Evolutionary conservation across 495 filamentous ascomycete genomes (phyloP).

Genomic region (Astrocystis sublimbata): DNA sequence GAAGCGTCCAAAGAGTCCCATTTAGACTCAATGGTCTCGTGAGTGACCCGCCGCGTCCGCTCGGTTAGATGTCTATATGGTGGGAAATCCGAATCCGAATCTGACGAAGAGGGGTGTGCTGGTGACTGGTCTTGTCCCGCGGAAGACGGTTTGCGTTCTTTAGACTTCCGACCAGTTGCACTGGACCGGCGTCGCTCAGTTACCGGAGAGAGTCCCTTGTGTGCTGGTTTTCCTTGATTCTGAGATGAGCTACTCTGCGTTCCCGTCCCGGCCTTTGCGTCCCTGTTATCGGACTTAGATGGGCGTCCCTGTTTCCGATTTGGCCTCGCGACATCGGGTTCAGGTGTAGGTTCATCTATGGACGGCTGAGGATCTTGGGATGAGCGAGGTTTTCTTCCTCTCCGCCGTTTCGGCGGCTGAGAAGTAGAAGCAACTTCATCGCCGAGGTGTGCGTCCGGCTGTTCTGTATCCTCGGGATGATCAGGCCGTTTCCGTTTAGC

Average conservation of each 20-base stretch:
- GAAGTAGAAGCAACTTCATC: neutral
- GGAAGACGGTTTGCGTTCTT: constrained; percentile 15
- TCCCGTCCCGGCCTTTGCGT: neutral
- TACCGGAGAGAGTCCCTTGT: constrained; percentile 8
- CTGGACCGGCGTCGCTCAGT: constrained; percentile 11
- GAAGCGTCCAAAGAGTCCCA: constrained; percentile 43
- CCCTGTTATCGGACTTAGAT: constrained; percentile 1
- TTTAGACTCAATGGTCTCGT: constrained; percentile 45
- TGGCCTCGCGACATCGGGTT: constrained; percentile 4
- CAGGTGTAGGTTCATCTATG: constrained; percentile 6
- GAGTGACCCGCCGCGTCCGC: constrained; percentile 43
- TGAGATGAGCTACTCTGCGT: constrained; percentile 19
- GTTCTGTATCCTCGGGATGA: constrained; percentile 11
- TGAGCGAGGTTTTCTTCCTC: constrained; percentile 26
- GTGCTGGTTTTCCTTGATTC: constrained; percentile 5
- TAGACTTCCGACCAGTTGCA: constrained; percentile 9
- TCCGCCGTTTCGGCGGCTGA: constrained; percentile 20
- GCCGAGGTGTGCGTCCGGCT: constrained; percentile 13
- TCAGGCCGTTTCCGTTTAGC: constrained; percentile 17
- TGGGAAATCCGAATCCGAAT: constrained; percentile 27
- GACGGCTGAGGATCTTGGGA: constrained; percentile 23
- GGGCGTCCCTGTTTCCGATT: constrained; percentile 24
- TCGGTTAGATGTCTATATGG: constrained; percentile 43
- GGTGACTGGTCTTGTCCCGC: constrained; percentile 23
- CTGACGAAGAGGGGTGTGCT: constrained; percentile 20